phyloP scores from a whole-genome alignment of 2,329 filamentous ascomycete species.

The Cladosporium sphaerospermum region DNA sequence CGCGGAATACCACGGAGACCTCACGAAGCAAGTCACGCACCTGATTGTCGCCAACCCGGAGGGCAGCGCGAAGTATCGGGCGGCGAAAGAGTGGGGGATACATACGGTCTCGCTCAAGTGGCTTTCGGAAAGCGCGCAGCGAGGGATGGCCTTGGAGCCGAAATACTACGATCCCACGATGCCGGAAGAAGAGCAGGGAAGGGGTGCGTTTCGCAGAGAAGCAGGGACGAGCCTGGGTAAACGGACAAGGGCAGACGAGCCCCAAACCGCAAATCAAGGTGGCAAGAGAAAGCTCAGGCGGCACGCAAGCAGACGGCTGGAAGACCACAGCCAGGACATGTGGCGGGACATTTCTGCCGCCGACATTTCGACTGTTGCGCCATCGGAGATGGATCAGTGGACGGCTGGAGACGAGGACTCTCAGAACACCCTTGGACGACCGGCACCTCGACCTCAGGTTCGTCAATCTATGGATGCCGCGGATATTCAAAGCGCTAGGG shows the following conservation, averaged over 20 bases:
- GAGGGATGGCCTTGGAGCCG: constrained; percentile 89
- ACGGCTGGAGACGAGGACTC: constrained; percentile 11
- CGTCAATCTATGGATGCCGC: constrained; percentile 25
- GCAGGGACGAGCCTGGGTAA: constrained; percentile 48
- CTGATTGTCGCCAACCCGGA: constrained; percentile 72
- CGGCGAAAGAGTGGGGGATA: constrained; percentile 77
- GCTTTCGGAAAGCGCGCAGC: constrained; percentile 73
- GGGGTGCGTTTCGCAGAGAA: constrained; percentile 60
- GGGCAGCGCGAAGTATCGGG: constrained; percentile 76
- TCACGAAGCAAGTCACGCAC: constrained; percentile 81
- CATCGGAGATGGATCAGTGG: constrained; percentile 21
- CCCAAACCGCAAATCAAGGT: constrained; percentile 22
- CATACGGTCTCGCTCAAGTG: constrained; percentile 76
- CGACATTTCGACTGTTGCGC: constrained; percentile 18
- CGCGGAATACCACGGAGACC: constrained; percentile 77
- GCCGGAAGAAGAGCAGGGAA: constrained; percentile 64
- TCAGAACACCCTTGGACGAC: constrained; percentile 20
- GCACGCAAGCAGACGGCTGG: constrained; percentile 77
- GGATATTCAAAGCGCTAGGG: neutral
- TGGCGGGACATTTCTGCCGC: constrained; percentile 76
- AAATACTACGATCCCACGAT: constrained; percentile 71
- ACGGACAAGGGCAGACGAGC: constrained; percentile 48
- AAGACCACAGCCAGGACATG: constrained; percentile 71
- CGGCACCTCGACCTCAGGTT: constrained; percentile 31
- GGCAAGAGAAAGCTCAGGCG: constrained; percentile 77